These are phyloP conservation scores for Komagataella pseudopastoris DNA, from an alignment of 805 yeast species.

Conservation along the genomic window DNA sequence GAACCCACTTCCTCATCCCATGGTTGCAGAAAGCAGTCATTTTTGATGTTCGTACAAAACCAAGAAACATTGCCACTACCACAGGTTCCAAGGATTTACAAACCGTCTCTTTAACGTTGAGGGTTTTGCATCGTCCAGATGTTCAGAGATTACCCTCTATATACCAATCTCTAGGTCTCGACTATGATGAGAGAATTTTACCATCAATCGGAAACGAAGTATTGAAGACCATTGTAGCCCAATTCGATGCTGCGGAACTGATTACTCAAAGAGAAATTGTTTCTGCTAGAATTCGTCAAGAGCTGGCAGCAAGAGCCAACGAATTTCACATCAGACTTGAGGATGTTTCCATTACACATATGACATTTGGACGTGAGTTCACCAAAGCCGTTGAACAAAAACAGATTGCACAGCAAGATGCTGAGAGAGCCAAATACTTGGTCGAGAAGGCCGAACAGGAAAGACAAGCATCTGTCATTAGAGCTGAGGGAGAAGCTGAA, in stretches of 20 bases:
- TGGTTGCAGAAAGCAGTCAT: constrained; percentile 91
- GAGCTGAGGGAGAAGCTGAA: constrained; percentile 99
- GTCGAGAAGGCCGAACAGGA: constrained; percentile 98
- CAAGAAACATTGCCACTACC: constrained; percentile 83
- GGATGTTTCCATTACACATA: constrained; percentile 95
- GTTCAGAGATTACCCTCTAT: constrained; percentile 70
- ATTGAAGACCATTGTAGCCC: constrained; percentile 80
- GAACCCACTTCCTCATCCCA: constrained; percentile 89
- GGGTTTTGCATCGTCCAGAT: constrained; percentile 92
- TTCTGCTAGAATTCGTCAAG: constrained; percentile 77
- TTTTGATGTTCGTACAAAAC: constrained; percentile 90
- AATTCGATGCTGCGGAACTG: constrained; percentile 91
- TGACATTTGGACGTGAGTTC: constrained; percentile 93
- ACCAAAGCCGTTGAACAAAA: constrained; percentile 98
- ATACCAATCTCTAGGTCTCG: constrained; percentile 84
- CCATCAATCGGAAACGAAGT: constrained; percentile 92
- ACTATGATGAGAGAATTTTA: constrained; percentile 87
- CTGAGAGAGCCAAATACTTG: constrained; percentile 86
- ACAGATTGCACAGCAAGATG: constrained; percentile 98
- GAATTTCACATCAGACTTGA: constrained; percentile 89
- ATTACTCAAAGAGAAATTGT: constrained; percentile 96
- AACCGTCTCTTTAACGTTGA: constrained; percentile 82
- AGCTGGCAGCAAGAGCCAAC: constrained; percentile 65
- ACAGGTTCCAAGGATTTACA: constrained; percentile 97
- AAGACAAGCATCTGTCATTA: constrained; percentile 83